Evolutionary conservation across 148 eudicot species (phyloP).

Genomic region (Chenopodium berlandieri): DNA sequence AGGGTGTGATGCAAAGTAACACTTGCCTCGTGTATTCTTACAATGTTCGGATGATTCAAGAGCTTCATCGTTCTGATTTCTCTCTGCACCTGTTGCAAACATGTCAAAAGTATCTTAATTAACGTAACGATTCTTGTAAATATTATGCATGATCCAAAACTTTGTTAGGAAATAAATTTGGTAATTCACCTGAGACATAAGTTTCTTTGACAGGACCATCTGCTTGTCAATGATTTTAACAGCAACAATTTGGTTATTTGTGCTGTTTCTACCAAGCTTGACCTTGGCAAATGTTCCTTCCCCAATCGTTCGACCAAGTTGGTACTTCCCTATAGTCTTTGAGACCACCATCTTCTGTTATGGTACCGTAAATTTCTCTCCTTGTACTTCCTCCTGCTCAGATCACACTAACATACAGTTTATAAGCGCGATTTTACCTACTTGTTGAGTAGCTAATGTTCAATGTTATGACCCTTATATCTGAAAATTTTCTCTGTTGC

Average conservation of each 20-base stretch:
- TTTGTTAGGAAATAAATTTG: neutral
- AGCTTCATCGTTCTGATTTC: conserved; percentile 59
- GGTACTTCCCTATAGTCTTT: conserved; percentile 48
- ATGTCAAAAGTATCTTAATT: neutral
- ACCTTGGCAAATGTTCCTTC: conserved; percentile 64
- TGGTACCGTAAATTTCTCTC: neutral
- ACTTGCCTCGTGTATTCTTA: conserved; percentile 47
- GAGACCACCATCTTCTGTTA: conserved; percentile 30
- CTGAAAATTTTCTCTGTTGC: neutral
- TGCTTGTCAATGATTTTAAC: conserved; percentile 58
- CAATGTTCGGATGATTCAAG: conserved; percentile 57
- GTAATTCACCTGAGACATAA: conserved; percentile 40
- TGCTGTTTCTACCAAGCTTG: conserved; percentile 37
- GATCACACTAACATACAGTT: neutral
- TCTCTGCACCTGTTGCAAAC: conserved; percentile 39
- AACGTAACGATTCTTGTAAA: neutral
- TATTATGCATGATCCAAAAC: neutral
- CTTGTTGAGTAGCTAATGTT: neutral
- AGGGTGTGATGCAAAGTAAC: neutral
- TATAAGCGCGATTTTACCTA: neutral
- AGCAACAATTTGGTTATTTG: conserved; percentile 41
- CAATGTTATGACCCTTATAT: neutral
- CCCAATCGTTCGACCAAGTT: conserved; percentile 45
- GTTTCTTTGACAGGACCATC: conserved; percentile 43
- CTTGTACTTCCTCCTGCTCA: neutral